Evolutionary conservation across 768 basidiomycete genomes (phyloP).

Genomic region (Amanita muscaria): DNA sequence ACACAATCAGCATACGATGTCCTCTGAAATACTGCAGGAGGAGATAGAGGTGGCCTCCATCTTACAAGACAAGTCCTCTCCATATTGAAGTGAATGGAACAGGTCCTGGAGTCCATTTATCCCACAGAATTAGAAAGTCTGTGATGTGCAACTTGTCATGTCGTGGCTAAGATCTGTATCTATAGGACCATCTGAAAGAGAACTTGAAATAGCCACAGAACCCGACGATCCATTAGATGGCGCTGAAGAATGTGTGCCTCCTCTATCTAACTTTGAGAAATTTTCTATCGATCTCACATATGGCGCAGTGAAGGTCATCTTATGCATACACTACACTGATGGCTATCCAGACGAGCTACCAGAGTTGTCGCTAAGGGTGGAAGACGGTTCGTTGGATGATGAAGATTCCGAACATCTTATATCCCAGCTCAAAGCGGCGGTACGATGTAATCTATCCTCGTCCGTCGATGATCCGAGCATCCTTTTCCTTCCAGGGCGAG

Average conservation of each 20-base stretch:
- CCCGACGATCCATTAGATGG: constrained; percentile 71
- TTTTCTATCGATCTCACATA: constrained; percentile 5
- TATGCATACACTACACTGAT: constrained; percentile 71
- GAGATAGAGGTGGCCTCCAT: constrained; percentile 71
- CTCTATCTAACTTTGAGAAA: constrained; percentile 9
- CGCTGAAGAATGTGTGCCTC: constrained; percentile 44
- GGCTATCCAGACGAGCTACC: constrained; percentile 83
- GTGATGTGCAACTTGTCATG: constrained; percentile 27
- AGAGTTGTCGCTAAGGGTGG: constrained; percentile 51
- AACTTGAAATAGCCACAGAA: constrained; percentile 79
- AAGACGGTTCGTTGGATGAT: constrained; percentile 54
- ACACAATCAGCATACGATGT: constrained; percentile 32
- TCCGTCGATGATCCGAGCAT: constrained; percentile 5
- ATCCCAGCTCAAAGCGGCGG: constrained; percentile 45
- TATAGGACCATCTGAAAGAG: constrained; percentile 77
- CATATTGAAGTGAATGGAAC: constrained; percentile 10
- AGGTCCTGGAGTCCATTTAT: constrained; percentile 96
- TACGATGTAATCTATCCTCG: constrained; percentile 23
- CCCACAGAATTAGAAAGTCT: constrained; percentile 87
- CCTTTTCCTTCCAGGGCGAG: constrained; percentile 43
- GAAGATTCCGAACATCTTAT: constrained; percentile 48
- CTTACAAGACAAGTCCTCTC: constrained; percentile 7
- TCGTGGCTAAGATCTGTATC: constrained; percentile 36
- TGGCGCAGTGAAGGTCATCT: constrained; percentile 55
- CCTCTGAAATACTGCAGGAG: constrained; percentile 64